phyloP scores from a whole-genome alignment of 257 asterid genomes.

The Nicotiana tomentosiformis region DNA sequence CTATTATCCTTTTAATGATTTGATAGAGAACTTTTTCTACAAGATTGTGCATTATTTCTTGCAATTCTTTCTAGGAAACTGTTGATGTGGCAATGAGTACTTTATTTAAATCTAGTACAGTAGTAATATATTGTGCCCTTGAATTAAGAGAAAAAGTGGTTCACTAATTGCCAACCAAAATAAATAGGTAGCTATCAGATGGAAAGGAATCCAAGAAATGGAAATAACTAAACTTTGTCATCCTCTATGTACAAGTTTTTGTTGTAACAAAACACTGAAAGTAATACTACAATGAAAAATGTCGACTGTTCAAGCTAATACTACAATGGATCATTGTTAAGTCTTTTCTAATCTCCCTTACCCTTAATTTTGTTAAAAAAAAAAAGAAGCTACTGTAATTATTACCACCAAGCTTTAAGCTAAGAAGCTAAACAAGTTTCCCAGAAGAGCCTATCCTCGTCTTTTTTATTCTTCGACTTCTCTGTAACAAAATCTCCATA shows the following conservation, averaged over 20 bases:
- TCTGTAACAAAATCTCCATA: neutral
- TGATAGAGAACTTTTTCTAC: neutral
- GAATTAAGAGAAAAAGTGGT: neutral
- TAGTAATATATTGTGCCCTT: neutral
- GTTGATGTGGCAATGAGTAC: neutral
- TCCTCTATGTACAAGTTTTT: neutral
- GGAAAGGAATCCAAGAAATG: neutral
- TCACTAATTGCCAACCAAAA: neutral
- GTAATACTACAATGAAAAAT: too few species aligned
- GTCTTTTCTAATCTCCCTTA: too few species aligned
- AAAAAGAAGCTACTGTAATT: too few species aligned
- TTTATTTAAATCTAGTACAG: neutral
- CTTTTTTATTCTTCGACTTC: neutral
- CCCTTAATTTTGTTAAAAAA: too few species aligned
- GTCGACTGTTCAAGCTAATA: too few species aligned
- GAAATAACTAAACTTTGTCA: neutral
- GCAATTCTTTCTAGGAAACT: neutral
- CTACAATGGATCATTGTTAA: too few species aligned
- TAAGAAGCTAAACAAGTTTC: constrained; percentile 22
- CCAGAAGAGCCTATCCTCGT: constrained; percentile 26
- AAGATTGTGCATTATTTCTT: neutral
- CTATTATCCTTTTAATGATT: neutral
- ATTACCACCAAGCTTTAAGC: too few species aligned
- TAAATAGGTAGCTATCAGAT: neutral
- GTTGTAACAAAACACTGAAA: neutral